These are phyloP conservation scores for Mucor lusitanicus DNA, from an alignment of 371 early-diverging fungal genomes.

Conservation along the genomic window DNA sequence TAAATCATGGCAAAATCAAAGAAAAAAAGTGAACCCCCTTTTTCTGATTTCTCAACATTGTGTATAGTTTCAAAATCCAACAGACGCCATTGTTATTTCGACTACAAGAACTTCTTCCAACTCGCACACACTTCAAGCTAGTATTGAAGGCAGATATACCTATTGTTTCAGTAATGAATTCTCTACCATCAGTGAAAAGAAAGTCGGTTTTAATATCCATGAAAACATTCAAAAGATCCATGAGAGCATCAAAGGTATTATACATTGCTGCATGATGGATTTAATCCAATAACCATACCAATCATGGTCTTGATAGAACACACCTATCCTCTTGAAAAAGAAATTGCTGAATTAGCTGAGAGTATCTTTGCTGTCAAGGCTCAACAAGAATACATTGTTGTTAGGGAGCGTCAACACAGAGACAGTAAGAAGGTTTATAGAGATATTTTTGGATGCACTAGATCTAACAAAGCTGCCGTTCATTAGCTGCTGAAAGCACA, in stretches of 20 bases:
- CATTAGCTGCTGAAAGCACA: constrained; percentile 75
- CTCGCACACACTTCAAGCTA: constrained; percentile 58
- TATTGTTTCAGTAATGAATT: constrained; percentile 80
- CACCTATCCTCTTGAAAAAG: constrained; percentile 66
- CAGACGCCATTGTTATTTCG: constrained; percentile 46
- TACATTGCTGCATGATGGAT: no score
- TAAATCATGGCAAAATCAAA: constrained; percentile 26
- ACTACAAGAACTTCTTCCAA: constrained; percentile 51
- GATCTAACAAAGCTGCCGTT: neutral
- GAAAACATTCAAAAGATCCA: constrained; percentile 45
- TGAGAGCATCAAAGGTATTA: constrained; percentile 39
- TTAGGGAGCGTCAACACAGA: constrained; percentile 70
- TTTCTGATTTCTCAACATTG: neutral
- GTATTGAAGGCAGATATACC: constrained; percentile 58
- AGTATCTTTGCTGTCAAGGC: constrained; percentile 68
- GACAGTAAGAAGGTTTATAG: constrained; percentile 57
- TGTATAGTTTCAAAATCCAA: constrained; percentile 42
- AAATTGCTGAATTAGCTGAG: constrained; percentile 67
- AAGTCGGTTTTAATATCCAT: constrained; percentile 56
- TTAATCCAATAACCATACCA: neutral
- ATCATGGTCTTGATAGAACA: constrained; percentile 27
- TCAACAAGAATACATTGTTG: constrained; percentile 75
- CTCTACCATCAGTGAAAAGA: constrained; percentile 53
- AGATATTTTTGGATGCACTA: no score
- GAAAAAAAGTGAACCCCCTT: neutral